These are phyloP conservation scores for Gentiana straminea DNA, from an alignment of 257 asterid species.

Conservation along the genomic window DNA sequence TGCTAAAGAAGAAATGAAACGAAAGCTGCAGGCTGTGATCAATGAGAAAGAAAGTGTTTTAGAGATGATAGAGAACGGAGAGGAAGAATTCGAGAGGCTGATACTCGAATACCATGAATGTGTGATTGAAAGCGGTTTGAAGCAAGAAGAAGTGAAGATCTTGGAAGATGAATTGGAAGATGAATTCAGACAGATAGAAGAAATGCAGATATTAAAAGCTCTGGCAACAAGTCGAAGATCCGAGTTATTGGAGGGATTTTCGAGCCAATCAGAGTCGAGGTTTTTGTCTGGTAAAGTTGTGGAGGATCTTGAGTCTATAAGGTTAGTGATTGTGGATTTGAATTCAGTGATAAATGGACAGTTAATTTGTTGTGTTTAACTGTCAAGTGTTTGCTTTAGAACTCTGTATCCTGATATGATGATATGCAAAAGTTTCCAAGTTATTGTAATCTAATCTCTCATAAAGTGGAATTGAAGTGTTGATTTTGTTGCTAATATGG, in stretches of 20 bases:
- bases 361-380: conserved; percentile 12
- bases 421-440: too few species aligned
- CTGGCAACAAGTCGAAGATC: conserved; percentile 33
- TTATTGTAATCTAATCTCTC: too few species aligned
- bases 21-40: conserved; percentile 32
- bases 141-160: conserved; percentile 52
- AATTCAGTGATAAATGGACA: conserved; percentile 22
- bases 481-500: too few species aligned
- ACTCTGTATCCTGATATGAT: too few species aligned
- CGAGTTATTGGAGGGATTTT: conserved; percentile 31
- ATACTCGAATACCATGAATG: conserved; percentile 48
- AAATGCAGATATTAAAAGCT: conserved; percentile 25
- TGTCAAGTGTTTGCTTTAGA: neutral
- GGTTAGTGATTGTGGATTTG: conserved; percentile 40
- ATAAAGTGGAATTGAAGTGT: too few species aligned
- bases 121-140: conserved; percentile 45
- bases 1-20: conserved; percentile 32
- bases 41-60: conserved; percentile 50
- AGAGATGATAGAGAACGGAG: conserved; percentile 45
- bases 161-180: conserved; percentile 40
- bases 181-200: conserved; percentile 27
- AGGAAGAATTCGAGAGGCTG: conserved; percentile 37
- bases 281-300: conserved; percentile 49
- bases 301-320: conserved; percentile 45
- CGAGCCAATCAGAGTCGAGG: conserved; percentile 30